phyloP scores from a whole-genome alignment of 2,329 filamentous ascomycete genomes.

The Botrytis elliptica region DNA sequence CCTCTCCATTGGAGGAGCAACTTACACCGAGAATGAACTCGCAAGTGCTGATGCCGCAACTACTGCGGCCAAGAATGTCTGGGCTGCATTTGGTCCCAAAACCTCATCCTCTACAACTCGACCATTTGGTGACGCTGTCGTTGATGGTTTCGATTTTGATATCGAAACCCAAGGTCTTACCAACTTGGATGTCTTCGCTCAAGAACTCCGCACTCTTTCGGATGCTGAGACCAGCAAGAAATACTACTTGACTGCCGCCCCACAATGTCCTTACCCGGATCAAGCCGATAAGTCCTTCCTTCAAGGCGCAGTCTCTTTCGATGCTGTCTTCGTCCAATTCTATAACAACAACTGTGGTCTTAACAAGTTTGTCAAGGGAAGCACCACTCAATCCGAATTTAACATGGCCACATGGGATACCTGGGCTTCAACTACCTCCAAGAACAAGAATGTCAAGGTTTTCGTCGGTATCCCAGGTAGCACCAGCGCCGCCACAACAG shows the following conservation, averaged over 20 bases:
- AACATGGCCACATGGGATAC: conserved; percentile 62
- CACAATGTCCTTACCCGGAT: conserved; percentile 66
- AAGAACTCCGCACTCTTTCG: conserved; percentile 47
- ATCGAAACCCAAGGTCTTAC: neutral
- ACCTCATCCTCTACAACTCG: conserved; percentile 49
- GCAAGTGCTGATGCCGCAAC: conserved; percentile 49
- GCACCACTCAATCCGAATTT: conserved; percentile 51
- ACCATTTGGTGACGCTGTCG: conserved; percentile 63
- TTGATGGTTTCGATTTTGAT: conserved; percentile 78
- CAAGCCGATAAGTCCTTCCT: conserved; percentile 56
- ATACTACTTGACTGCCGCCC: conserved; percentile 62
- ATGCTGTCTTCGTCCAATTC: conserved; percentile 43
- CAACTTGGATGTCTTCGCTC: conserved; percentile 17
- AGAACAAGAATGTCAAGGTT: conserved; percentile 59
- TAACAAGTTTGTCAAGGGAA: conserved; percentile 45
- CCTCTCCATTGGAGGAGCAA: conserved; percentile 69
- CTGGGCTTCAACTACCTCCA: conserved; percentile 57
- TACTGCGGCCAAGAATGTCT: conserved; percentile 60
- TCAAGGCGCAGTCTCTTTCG: conserved; percentile 46
- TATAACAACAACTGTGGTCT: conserved; percentile 54
- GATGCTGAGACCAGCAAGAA: conserved; percentile 46
- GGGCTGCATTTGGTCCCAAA: conserved; percentile 67
- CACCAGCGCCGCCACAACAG: conserved; percentile 48
- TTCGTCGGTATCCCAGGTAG: conserved; percentile 57
- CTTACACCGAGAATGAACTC: conserved; percentile 69